These are phyloP conservation scores for Pseudohalonectria lignicola DNA, from an alignment of 2,329 filamentous ascomycete genomes.

Conservation along the genomic window DNA sequence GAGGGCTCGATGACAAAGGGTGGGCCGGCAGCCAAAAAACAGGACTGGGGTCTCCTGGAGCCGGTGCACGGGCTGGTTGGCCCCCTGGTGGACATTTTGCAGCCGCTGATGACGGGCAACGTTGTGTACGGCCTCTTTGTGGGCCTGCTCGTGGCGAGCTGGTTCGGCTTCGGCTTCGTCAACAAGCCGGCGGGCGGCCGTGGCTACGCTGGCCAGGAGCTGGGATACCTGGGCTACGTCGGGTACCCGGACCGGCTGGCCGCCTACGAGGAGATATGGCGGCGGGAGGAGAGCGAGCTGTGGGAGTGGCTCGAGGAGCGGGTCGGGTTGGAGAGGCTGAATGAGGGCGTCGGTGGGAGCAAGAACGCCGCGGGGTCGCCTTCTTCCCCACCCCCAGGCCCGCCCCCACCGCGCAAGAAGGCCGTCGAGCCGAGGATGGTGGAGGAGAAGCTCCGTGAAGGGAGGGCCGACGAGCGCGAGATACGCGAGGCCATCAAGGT, in stretches of 20 bases:
- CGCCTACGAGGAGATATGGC: slow-evolving; percentile 91
- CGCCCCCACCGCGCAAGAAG: slow-evolving; percentile 28
- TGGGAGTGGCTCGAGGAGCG: slow-evolving; percentile 93
- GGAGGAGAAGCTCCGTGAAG: slow-evolving; percentile 46
- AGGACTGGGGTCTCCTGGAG: slow-evolving; percentile 72
- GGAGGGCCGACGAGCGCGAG: slow-evolving; percentile 59
- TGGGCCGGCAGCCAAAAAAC: slow-evolving; percentile 27
- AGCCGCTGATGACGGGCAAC: slow-evolving; percentile 64
- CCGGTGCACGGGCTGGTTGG: slow-evolving; percentile 60
- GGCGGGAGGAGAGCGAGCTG: slow-evolving; percentile 72
- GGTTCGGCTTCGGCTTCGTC: slow-evolving; percentile 53
- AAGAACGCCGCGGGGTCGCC: background rate
- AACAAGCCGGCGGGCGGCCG: slow-evolving; percentile 17
- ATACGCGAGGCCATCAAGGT: slow-evolving; percentile 72
- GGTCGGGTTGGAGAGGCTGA: slow-evolving; percentile 56
- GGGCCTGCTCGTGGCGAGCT: slow-evolving; percentile 61
- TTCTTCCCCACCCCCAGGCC: too few relatives aligned
- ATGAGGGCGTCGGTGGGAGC: slow-evolving; percentile 18
- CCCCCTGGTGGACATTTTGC: slow-evolving; percentile 58
- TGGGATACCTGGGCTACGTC: slow-evolving; percentile 18
- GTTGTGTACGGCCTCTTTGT: slow-evolving; percentile 66
- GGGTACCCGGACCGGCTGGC: slow-evolving; percentile 59
- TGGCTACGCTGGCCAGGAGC: slow-evolving; percentile 20
- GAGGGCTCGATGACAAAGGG: slow-evolving; percentile 21
- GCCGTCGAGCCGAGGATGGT: slow-evolving; percentile 42